A percentile compares a stretch with the other conserved stretches of the same genome.
Evolutionary conservation across 257 asterid genomes (phyloP).

Genomic region (Solanum arcanum): DNA sequence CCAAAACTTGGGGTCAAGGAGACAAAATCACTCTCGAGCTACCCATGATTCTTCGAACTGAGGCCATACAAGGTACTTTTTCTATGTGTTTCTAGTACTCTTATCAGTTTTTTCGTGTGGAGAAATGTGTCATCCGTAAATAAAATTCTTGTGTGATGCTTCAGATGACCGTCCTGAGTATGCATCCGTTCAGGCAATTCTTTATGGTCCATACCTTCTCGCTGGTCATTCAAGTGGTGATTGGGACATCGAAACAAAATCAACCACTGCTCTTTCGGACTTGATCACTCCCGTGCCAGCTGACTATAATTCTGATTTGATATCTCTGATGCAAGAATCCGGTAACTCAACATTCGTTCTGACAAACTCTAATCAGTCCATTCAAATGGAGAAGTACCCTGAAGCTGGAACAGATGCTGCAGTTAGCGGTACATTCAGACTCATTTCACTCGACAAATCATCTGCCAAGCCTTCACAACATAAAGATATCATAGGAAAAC

Average conservation of each 20-base stretch:
- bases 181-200: slow-evolving; percentile 59
- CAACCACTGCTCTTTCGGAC: slow-evolving; percentile 28
- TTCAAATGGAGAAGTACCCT: slow-evolving; percentile 38
- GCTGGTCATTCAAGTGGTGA: slow-evolving; percentile 60
- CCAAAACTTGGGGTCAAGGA: slow-evolving; percentile 46
- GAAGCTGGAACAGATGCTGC: slow-evolving; percentile 53
- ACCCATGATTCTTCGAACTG: slow-evolving; percentile 54
- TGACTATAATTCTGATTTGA: slow-evolving; percentile 25
- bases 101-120: neutral
- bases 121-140: neutral
- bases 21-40: slow-evolving; percentile 58
- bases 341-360: slow-evolving; percentile 15
- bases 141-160: neutral
- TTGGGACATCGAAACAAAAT: slow-evolving; percentile 48
- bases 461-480: slow-evolving; percentile 10
- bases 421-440: slow-evolving; percentile 40
- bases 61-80: slow-evolving; percentile 62
- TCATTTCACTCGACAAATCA: slow-evolving; percentile 14
- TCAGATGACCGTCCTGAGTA: slow-evolving; percentile 67
- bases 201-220: slow-evolving; percentile 89
- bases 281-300: slow-evolving; percentile 50
- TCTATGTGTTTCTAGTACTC: neutral
- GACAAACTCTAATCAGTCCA: slow-evolving; percentile 26
- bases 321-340: slow-evolving; percentile 60
- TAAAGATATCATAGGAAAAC: slow-evolving; percentile 21